Percentiles rank a stretch among this genome's conserved stretches.
Evolutionary conservation across 257 asterid genomes (phyloP).

Genomic region (Buddleja alternifolia): DNA sequence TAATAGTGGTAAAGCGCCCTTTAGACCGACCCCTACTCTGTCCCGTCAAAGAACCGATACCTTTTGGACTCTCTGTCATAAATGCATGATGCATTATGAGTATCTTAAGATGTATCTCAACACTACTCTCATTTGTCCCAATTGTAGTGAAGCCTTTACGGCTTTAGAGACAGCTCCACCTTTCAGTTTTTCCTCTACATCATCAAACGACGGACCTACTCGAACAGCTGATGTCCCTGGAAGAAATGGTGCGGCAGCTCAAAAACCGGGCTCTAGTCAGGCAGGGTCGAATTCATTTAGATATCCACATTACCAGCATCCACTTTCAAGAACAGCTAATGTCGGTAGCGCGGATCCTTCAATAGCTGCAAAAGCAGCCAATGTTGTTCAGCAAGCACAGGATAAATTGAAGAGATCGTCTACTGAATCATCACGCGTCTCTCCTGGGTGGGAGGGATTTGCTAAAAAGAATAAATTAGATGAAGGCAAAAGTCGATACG

Average conservation of each 20-base stretch:
- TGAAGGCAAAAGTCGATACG: conserved; percentile 35
- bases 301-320: conserved; percentile 24
- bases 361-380: conserved; percentile 42
- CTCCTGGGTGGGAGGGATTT: conserved; percentile 32
- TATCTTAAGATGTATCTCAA: conserved; percentile 64
- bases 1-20: conserved; percentile 27
- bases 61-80: conserved; percentile 78
- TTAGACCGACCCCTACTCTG: conserved; percentile 42
- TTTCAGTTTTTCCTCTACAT: conserved; percentile 27
- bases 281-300: conserved; percentile 31
- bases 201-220: conserved; percentile 36
- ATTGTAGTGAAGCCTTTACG: conserved; percentile 58
- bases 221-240: conserved; percentile 35
- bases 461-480: conserved; percentile 51
- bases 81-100: conserved; percentile 79
- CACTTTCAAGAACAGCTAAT: conserved; percentile 31
- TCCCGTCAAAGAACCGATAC: conserved; percentile 55
- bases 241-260: conserved; percentile 37
- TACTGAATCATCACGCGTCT: conserved; percentile 47
- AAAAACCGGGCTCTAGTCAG: conserved; percentile 36
- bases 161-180: conserved; percentile 74
- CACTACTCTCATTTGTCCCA: conserved; percentile 70
- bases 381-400: conserved; percentile 43
- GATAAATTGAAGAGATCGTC: conserved; percentile 60
- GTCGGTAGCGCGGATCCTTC: conserved; percentile 50